Base-by-base conservation (phyloP, 2,329 filamentous ascomycete genomes). In the Aspergillus sp. region DNA sequence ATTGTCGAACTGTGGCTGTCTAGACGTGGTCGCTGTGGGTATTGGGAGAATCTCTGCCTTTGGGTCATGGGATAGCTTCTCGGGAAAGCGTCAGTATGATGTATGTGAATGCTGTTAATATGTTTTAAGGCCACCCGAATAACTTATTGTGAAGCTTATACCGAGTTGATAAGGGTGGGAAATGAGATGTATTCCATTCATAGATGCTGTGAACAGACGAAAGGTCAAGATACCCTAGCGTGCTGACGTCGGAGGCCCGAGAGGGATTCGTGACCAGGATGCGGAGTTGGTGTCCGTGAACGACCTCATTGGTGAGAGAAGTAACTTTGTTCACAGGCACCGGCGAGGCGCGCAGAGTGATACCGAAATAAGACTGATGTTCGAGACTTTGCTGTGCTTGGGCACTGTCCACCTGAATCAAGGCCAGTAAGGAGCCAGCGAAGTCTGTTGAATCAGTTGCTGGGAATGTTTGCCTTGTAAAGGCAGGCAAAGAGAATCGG, bases 31-130 rank as follows among this genome's bases (percentile, higher is more conserved):
- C 36, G 15, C 9, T n/a, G 34, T 36, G 55, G 44, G 26, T 34
- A 44, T 11, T 30, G 2, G 26, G 44, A 11, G 30, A 43, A 44
- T 49, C 44, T 42, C 22, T 53, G 43, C 38, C 41, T 20, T 20
- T n/a, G 41, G 49, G 38, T 48, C 48, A 38, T 20, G 44, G 11
- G 47, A 32, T 45, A 44, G 42, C 17, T n/a, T 36, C 20, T 24
- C 20, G 42, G 34, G 11, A 22, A 30, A 15, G 55, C 50, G 55
- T 57, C 55, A 57, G 55, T 50, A 57, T 57, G 55, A 57, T 57
- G 55, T 57, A 57, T 32, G 42, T 50, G 38, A 34, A 18, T 44
- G 44, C n/a, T 9, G 36, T 26, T 44, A n/a, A 24, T 26, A 48
- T 55, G 26, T 42, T 48, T 22, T 47, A 22, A 44, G 38, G 32